Evolutionary conservation across 2,329 filamentous ascomycete genomes (phyloP), one percentile per base, ranked within the genome.

Genomic region (Fusarium clavum): DNA sequence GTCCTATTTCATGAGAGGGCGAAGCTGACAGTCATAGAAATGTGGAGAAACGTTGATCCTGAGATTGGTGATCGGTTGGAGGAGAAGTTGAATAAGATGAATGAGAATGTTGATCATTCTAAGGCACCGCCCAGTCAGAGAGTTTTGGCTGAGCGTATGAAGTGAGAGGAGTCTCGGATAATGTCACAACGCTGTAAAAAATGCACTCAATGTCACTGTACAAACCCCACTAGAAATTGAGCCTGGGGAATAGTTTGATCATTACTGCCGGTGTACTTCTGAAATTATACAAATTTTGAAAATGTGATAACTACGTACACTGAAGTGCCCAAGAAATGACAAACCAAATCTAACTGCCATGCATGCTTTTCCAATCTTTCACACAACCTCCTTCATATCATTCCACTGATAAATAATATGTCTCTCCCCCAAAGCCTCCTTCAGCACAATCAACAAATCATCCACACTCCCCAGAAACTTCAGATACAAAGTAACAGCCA

Each of bases 381-480:
- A 67, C 6, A 34, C 49, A 3, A 64, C 22, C 12, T 53, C 32
- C 12, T 57, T 71, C 5, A 43, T 62, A n/a, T 72, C 73, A 9
- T 75, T 69, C 75, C 73, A 77, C 11, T 70, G 67, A 44, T 78
- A 73, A 8, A 80, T 66, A 6, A 80, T 73, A 52, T 81, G 79
- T 9, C 75, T 69, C 73, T 85, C 84, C 0, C 84, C 84, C 46
- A 85, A 53, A 1, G 77, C 77, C 8, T 72, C 76, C 74, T 85
- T 86, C 30, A 85, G 73, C 0, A 81, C 74, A 18, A 82, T 64
- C 4, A 85, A 79, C 56, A 85, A 60, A 32, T 84, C 83, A 71
- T 86, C 84, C 10, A 84, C 72, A 1, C 78, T 73, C 0, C 76
- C 75, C 29, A 86, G 52, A 27, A 86, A 83, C 54, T 79, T 80